Evolutionary conservation across 331 rosid genomes (phyloP), one percentile per base, ranked within the genome.

Genomic region (Erythrophleum ivorense): DNA sequence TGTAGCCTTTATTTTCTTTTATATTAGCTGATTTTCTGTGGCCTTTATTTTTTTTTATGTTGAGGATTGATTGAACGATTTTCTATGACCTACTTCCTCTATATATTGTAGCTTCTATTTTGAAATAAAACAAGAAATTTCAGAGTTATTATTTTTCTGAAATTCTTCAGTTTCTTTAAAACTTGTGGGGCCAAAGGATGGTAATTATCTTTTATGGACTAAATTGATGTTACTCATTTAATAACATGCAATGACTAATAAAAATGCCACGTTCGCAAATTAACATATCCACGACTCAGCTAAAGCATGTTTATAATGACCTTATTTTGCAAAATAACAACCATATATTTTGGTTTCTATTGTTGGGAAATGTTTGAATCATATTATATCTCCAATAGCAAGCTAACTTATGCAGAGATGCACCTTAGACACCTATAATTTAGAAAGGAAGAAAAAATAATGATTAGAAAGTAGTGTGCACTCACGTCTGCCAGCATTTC

Each of bases 401-500:
- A 13, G 24, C 29, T 14, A 68, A 33, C 76, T 67, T 40, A 9
- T 34, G 67, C 24, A 19, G 24, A 19, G 38, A 33, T 65, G 49
- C 72, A 46, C 59, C 48, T 63, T 24, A 9, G 1, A 6, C 62
- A 55, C n/a, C 29, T 18, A 55, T 9, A 6, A 18, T 55, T 24
- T 54, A 83, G 64, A 62, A 67, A 31, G 69, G n/a, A 71, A 66
- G 64, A 55, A 48, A 49, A 82, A 59, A n/a, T 52, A 63, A 78
- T 12, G 52, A 84, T 34, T 8, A 36, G 76, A 24, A 68, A 29
- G 36, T 69, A 72, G 64, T 58, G 36, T 21, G 14, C 74, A 91
- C 99, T 92, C 76, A 96, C 99, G 99, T 96, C 80, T 92, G 95
- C 99, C 98, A 96, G 87, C 99, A 96, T 89, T 81, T 87, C 73